Conservation (phyloP, 2,329 filamentous ascomycete genomes). For the Mycosphaerelloides madeirae region DNA sequence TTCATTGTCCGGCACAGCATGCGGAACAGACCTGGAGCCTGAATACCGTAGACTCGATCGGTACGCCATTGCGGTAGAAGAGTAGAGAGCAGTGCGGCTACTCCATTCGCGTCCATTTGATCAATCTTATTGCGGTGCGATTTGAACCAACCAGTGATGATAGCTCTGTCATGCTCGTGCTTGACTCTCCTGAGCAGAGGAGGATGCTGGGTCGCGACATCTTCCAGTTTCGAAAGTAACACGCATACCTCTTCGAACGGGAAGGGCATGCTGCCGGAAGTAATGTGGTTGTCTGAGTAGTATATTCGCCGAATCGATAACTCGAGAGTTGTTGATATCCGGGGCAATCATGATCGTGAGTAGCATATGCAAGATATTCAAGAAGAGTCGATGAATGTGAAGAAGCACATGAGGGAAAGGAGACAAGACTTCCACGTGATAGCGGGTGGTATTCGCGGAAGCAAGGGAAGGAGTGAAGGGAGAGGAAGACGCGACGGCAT, state of each 20-base stretch:
- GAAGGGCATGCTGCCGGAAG: slow-evolving; percentile 52
- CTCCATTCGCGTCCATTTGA: slow-evolving; percentile 49
- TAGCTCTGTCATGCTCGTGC: slow-evolving; percentile 23
- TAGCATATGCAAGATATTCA: background rate
- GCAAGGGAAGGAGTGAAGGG: background rate
- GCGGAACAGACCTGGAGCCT: slow-evolving; percentile 57
- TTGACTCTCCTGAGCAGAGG: slow-evolving; percentile 35
- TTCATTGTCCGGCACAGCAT: slow-evolving; percentile 64
- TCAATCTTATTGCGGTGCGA: slow-evolving; percentile 57
- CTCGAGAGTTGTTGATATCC: background rate
- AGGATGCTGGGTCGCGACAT: slow-evolving; percentile 39
- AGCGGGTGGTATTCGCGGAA: background rate
- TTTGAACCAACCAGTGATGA: slow-evolving; percentile 64
- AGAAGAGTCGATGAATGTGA: background rate
- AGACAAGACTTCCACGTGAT: slow-evolving; percentile 1
- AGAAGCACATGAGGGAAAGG: background rate
- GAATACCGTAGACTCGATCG: slow-evolving; percentile 72
- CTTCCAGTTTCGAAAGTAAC: slow-evolving; percentile 64
- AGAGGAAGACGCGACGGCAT: slow-evolving; percentile 1
- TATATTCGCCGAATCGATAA: background rate
- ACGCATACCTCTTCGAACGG: slow-evolving; percentile 68
- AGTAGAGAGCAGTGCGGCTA: slow-evolving; percentile 65
- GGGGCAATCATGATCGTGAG: background rate
- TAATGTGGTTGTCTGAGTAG: background rate
- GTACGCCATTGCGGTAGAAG: slow-evolving; percentile 70